phyloP scores from a whole-genome alignment of 1,284 basidiomycete genomes.

The Rhizopogon parksii region DNA sequence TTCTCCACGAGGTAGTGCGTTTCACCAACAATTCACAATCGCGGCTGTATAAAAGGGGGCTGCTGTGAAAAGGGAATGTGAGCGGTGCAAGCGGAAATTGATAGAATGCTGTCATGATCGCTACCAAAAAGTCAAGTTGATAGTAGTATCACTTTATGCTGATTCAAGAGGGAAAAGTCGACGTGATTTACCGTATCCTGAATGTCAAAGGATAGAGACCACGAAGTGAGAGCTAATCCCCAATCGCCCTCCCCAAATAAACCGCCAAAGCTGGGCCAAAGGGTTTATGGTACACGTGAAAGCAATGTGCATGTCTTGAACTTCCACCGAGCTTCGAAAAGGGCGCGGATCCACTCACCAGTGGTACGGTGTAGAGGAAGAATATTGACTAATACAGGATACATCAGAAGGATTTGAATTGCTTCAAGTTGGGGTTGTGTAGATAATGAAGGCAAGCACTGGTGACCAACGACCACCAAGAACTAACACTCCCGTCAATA shows the following conservation, averaged over 20 bases:
- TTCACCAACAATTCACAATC: background rate
- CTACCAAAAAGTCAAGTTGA: background rate
- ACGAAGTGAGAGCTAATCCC: background rate
- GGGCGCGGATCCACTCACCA: background rate
- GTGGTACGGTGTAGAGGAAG: too few relatives aligned
- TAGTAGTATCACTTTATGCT: background rate
- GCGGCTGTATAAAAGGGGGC: background rate
- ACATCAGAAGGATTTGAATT: too few relatives aligned
- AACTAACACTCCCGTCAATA: too few relatives aligned
- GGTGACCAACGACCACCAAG: background rate
- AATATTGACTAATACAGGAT: background rate
- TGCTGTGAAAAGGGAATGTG: background rate
- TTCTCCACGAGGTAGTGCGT: constrained; percentile 3
- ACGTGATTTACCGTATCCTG: background rate
- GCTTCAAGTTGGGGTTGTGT: too few relatives aligned
- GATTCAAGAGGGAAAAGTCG: background rate
- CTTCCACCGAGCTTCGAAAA: constrained; percentile 4
- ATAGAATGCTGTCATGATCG: background rate
- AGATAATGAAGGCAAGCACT: too few relatives aligned
- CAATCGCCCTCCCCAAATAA: background rate
- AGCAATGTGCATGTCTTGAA: background rate
- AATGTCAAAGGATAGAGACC: background rate
- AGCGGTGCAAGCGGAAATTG: constrained; percentile 1
- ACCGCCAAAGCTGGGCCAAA: background rate
- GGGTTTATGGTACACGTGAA: background rate